Conservation (phyloP, 73 alveolate species). For the Paramecium tetraurelia region DNA sequence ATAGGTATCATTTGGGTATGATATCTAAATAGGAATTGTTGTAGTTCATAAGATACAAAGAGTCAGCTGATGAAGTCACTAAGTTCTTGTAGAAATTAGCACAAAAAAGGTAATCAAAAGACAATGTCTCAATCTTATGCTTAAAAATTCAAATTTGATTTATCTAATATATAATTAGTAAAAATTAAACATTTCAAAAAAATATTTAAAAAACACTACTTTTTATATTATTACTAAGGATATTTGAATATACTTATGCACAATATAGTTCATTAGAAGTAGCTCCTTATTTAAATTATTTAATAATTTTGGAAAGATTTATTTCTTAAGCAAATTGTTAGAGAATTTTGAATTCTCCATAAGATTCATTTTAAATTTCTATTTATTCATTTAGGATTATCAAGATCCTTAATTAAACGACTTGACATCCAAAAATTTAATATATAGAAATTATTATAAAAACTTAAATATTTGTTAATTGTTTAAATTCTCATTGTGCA, state of each 20-base stretch:
- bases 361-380: neutral
- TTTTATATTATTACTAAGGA: too few species aligned
- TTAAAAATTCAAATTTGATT: neutral
- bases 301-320: too few species aligned
- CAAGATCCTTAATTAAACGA: neutral
- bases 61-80: constrained; percentile 34
- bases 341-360: too few species aligned
- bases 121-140: constrained; percentile 9
- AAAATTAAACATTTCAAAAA: neutral
- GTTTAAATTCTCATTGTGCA: neutral
- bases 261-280: too few species aligned
- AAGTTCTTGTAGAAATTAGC: constrained; percentile 18
- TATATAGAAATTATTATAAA: too few species aligned
- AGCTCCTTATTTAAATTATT: too few species aligned
- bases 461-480: too few species aligned
- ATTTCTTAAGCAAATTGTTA: too few species aligned
- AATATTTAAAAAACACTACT: too few species aligned
- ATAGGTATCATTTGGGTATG: neutral
- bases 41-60: neutral
- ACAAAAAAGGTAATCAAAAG: constrained; percentile 13
- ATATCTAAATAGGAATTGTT: neutral
- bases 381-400: too few species aligned
- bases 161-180: neutral
- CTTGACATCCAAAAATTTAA: neutral
- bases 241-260: too few species aligned